These are phyloP conservation scores for Laguncularia racemosa DNA, from an alignment of 345 rosid genomes.

Conservation along the genomic window DNA sequence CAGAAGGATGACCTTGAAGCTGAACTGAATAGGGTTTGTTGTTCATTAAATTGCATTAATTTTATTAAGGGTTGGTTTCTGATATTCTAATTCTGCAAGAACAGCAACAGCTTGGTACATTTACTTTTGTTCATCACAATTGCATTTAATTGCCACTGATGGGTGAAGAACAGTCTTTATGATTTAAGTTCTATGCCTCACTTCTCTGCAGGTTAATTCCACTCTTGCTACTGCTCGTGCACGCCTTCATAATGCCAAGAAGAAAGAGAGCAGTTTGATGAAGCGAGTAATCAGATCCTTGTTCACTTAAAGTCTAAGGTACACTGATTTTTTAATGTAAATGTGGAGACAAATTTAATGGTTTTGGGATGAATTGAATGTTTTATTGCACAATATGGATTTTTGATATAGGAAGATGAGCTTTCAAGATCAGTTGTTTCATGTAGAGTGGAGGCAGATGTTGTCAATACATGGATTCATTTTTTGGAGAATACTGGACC, in stretches of 20 bases:
- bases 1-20: slow-evolving; percentile 70
- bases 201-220: slow-evolving; percentile 51
- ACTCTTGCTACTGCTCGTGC: slow-evolving; percentile 46
- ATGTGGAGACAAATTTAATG: neutral
- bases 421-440: slow-evolving; percentile 55
- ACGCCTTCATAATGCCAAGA: slow-evolving; percentile 73
- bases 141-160: too few relatives aligned
- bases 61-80: too few relatives aligned
- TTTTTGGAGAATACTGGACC: slow-evolving; percentile 67
- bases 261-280: slow-evolving; percentile 90
- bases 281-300: slow-evolving; percentile 78
- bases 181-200: too few relatives aligned
- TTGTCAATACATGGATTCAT: slow-evolving; percentile 57
- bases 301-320: slow-evolving; percentile 75
- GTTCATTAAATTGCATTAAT: neutral
- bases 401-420: slow-evolving; percentile 70
- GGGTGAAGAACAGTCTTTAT: too few relatives aligned
- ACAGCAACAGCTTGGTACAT: too few relatives aligned
- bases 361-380: neutral
- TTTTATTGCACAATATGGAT: slow-evolving; percentile 3
- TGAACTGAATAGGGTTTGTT: slow-evolving; percentile 50
- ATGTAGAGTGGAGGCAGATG: slow-evolving; percentile 68
- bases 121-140: too few relatives aligned
- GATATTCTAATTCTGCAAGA: too few relatives aligned
- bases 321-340: slow-evolving; percentile 4